Conservation (phyloP, 2,329 filamentous ascomycete genomes). For the Clarireedia homoeocarpa region DNA sequence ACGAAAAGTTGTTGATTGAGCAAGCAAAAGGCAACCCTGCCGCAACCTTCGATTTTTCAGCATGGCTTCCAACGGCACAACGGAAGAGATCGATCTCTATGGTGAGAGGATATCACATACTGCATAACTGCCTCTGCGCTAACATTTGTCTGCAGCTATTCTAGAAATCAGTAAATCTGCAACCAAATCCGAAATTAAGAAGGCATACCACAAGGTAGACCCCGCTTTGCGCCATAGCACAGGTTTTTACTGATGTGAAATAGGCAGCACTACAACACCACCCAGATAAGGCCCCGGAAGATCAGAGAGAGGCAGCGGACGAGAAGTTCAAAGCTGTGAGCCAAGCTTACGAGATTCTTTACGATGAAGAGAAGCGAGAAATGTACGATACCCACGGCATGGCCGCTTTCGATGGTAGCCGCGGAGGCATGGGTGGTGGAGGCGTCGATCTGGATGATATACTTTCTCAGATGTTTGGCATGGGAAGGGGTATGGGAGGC, state of each 20-base stretch:
- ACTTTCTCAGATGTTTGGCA: slow-evolving; percentile 83
- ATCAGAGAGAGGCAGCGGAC: slow-evolving; percentile 77
- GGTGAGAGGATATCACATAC: slow-evolving; percentile 34
- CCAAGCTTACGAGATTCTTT: slow-evolving; percentile 95
- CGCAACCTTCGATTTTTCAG: slow-evolving; percentile 8
- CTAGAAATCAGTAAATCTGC: slow-evolving; percentile 68
- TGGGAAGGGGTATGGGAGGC: slow-evolving; percentile 39
- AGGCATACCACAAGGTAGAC: slow-evolving; percentile 85
- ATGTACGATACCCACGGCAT: slow-evolving; percentile 94
- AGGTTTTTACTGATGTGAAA: slow-evolving; percentile 17
- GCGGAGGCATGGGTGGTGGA: slow-evolving; percentile 50
- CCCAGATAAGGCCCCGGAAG: slow-evolving; percentile 89
- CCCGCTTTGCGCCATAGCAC: slow-evolving; percentile 8
- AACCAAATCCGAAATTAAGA: slow-evolving; percentile 77
- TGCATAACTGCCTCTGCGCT: not conserved
- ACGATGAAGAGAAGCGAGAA: slow-evolving; percentile 86
- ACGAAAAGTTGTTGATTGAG: not conserved
- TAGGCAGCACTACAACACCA: slow-evolving; percentile 83
- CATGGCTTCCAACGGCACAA: slow-evolving; percentile 26
- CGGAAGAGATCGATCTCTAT: slow-evolving; percentile 50
- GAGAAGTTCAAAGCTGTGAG: slow-evolving; percentile 87
- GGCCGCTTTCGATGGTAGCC: slow-evolving; percentile 79
- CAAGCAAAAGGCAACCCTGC: not conserved
- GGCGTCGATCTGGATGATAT: slow-evolving; percentile 88
- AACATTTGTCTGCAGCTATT: slow-evolving; percentile 52